Evolutionary conservation across 2,329 filamentous ascomycete genomes (phyloP).

Genomic region (Botrytis elliptica): DNA sequence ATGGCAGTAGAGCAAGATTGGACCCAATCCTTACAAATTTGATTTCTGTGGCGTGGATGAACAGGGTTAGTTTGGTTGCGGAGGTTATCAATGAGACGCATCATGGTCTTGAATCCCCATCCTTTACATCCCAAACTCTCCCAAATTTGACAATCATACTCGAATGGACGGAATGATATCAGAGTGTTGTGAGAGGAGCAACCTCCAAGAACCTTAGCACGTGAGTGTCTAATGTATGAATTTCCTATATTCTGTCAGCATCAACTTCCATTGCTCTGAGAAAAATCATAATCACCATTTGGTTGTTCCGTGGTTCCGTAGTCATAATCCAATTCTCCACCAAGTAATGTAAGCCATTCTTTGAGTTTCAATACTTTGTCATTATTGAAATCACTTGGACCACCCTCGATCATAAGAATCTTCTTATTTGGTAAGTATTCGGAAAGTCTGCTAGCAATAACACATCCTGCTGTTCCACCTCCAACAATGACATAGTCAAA

Average conservation of each 20-base stretch:
- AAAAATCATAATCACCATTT: slow-evolving; percentile 68
- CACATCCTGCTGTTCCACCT: slow-evolving; percentile 51
- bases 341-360: slow-evolving; percentile 81
- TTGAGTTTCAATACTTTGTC: slow-evolving; percentile 83
- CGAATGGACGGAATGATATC: slow-evolving; percentile 88
- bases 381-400: slow-evolving; percentile 85
- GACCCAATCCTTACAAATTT: slow-evolving; percentile 90
- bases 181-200: slow-evolving; percentile 94
- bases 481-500: slow-evolving; percentile 52
- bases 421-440: slow-evolving; percentile 81
- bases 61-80: slow-evolving; percentile 90
- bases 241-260: slow-evolving; percentile 58
- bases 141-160: slow-evolving; percentile 86
- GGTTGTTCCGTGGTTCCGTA: slow-evolving; percentile 85
- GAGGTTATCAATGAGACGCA: slow-evolving; percentile 75
- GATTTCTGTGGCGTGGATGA: slow-evolving; percentile 80
- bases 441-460: slow-evolving; percentile 49
- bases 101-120: slow-evolving; percentile 85
- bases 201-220: slow-evolving; percentile 87
- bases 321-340: slow-evolving; percentile 87
- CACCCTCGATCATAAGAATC: slow-evolving; percentile 81
- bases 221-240: slow-evolving; percentile 86
- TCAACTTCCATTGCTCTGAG: not conserved
- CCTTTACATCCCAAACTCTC: slow-evolving; percentile 76
- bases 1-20: slow-evolving; percentile 75